Base-by-base conservation (phyloP, 2,329 filamentous ascomycete species). In the Fusarium cyanostomum region DNA sequence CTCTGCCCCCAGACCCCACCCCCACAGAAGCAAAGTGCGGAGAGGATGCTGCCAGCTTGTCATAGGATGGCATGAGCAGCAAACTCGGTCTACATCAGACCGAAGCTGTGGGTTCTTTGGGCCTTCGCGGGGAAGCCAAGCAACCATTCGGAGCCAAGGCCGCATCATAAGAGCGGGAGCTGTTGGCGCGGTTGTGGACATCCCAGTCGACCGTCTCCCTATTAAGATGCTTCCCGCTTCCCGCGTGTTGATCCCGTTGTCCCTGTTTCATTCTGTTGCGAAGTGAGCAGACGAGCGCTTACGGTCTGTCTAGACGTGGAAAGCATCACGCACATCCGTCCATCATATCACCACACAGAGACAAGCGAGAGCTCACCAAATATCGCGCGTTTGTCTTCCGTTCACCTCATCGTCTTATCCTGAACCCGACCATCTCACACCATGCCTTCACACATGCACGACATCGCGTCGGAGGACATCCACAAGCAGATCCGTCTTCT, bases 401-500 rank as follows among this genome's bases (percentile, higher is more conserved):
- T 37, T 27, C 5, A 46, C 35, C 13, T 30, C 35, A 27, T 8
- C 33, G 27, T 27, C 35, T 34, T 27, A 15, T 26, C 16, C n/a
- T 35, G 6, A 7, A 15, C 21, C 16, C 33, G 26, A 16, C 35
- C 21, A 33, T 34, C 33, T 39, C 45, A 30, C 61, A 66, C 21
- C 46, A 74, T 74, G 72, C 72, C 72, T 33, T 67, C 71, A 41
- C 72, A 73, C 61, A 66, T 80, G 41, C 73, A 82, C 61, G 81
- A 80, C 46, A 74, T 85, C 73, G 78, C 79, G 59, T 74, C 81
- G 16, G 73, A 72, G 60, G 77, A 83, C 53, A 74, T 86, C 58
- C 82, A 85, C 71, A 74, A 74, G 63, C 81, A 85, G 56, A 88
- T 94, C 72, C 80, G 85, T 34, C 81, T 86, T 15, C 81, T 94